Conservation (phyloP, 805 yeast species). For the Jamesozyma rosinii region DNA sequence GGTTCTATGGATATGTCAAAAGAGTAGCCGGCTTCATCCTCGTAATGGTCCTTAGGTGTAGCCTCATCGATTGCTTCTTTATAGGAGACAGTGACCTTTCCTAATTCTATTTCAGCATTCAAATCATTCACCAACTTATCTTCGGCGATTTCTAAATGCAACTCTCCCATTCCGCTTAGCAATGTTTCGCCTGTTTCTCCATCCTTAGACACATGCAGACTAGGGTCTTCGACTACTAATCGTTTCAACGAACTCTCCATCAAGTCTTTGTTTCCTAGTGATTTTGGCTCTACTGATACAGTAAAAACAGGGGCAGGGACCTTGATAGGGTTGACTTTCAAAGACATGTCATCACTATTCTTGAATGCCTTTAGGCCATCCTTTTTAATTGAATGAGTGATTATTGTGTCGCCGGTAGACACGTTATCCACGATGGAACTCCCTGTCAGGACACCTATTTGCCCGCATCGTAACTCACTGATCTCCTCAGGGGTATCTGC, state of each 20-base stretch:
- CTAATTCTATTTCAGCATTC: slow-evolving; percentile 71
- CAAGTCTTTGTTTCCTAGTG: slow-evolving; percentile 69
- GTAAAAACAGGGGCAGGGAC: slow-evolving; percentile 92
- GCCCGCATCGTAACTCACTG: slow-evolving; percentile 54
- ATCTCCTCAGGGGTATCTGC: slow-evolving; percentile 80
- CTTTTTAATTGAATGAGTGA: slow-evolving; percentile 48
- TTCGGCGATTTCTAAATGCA: slow-evolving; percentile 81
- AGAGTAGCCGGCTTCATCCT: slow-evolving; percentile 15
- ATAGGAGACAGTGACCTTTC: slow-evolving; percentile 82
- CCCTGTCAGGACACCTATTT: slow-evolving; percentile 64
- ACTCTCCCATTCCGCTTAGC: slow-evolving; percentile 95
- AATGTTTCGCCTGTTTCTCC: slow-evolving; percentile 88
- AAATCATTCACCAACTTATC: slow-evolving; percentile 73
- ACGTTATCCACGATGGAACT: slow-evolving; percentile 44
- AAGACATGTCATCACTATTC: slow-evolving; percentile 30
- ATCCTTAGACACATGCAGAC: slow-evolving; percentile 59
- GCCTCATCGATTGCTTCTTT: slow-evolving; percentile 50
- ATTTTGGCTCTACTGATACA: slow-evolving; percentile 70
- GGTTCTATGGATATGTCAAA: slow-evolving; percentile 17
- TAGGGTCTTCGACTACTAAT: slow-evolving; percentile 83
- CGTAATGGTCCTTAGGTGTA: slow-evolving; percentile 6
- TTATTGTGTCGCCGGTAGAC: slow-evolving; percentile 83
- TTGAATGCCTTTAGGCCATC: slow-evolving; percentile 40
- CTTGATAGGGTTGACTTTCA: slow-evolving; percentile 61
- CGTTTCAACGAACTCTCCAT: slow-evolving; percentile 61